Percentiles rank a stretch among this genome's conserved stretches.
phyloP scores from a whole-genome alignment of 495 filamentous ascomycete species.

The Pyrenula aspistea region DNA sequence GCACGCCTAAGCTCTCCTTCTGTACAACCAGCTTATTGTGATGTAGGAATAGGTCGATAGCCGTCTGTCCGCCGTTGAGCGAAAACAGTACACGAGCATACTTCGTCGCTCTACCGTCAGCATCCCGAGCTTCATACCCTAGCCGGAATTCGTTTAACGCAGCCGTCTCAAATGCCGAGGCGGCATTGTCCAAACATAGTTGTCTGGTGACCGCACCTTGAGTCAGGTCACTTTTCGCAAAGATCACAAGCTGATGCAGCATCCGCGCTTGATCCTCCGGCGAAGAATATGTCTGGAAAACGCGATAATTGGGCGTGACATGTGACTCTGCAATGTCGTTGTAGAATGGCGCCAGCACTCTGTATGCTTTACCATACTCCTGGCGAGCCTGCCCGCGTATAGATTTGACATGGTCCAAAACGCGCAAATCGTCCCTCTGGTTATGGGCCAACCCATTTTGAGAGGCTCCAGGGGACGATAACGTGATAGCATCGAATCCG shows the following conservation, averaged over 20 bases:
- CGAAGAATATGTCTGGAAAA: constrained; percentile 78
- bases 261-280: constrained; percentile 84
- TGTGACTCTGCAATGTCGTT: constrained; percentile 61
- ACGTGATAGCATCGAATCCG: constrained; percentile 42
- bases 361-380: constrained; percentile 86
- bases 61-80: constrained; percentile 71
- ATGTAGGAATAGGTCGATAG: constrained; percentile 73
- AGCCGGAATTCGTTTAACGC: constrained; percentile 85
- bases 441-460: constrained; percentile 5
- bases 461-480: constrained; percentile 6
- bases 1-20: constrained; percentile 58
- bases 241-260: constrained; percentile 63
- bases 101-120: constrained; percentile 75
- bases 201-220: constrained; percentile 59
- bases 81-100: constrained; percentile 77
- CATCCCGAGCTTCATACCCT: constrained; percentile 79
- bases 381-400: constrained; percentile 74
- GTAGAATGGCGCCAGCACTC: constrained; percentile 78
- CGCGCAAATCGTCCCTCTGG: constrained; percentile 41
- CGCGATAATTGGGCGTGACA: constrained; percentile 64
- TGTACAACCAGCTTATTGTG: constrained; percentile 73
- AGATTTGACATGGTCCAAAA: constrained; percentile 60
- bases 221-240: constrained; percentile 69
- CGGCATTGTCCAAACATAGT: constrained; percentile 59
- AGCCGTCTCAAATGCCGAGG: constrained; percentile 78